phyloP scores from a whole-genome alignment of 139 green algal species.

The Chlamydomonas schloesseri region DNA sequence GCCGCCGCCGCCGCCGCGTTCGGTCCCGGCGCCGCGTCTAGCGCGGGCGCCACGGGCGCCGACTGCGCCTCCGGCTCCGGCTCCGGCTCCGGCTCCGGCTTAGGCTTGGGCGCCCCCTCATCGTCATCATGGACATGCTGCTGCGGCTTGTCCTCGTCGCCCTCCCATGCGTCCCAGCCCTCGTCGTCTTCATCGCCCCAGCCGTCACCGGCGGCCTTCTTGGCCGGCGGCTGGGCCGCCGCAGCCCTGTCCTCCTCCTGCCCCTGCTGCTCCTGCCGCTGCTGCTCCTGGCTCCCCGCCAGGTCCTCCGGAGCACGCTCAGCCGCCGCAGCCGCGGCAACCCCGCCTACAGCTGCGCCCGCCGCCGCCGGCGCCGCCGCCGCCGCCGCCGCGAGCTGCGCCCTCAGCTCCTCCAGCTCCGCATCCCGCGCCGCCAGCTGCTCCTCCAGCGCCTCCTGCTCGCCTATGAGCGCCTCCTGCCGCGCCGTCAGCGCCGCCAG shows the following conservation, averaged over 20 bases:
- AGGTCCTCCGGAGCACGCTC: not conserved
- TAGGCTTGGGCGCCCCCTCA: not conserved
- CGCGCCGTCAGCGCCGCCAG: not conserved
- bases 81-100: not conserved
- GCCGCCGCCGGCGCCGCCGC: not conserved
- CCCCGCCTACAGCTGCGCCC: not conserved
- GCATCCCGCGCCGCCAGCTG: conserved; percentile 10
- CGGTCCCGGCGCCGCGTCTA: not conserved
- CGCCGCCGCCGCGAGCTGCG: not conserved
- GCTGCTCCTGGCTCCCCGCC: not conserved
- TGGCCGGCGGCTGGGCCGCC: not conserved
- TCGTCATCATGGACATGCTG: no score
- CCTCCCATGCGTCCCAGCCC: conserved; percentile 19
- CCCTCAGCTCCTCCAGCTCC: not conserved
- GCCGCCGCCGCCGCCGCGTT: not conserved
- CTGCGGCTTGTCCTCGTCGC: not conserved
- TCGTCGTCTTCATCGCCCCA: conserved; percentile 11
- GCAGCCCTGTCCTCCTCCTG: not conserved
- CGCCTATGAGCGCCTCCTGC: not conserved
- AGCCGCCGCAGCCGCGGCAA: not conserved
- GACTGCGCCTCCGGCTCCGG: not conserved
- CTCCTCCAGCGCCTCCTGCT: not conserved
- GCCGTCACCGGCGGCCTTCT: not conserved
- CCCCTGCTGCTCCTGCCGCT: no score
- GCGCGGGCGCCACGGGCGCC: no score